Evolutionary conservation across 768 basidiomycete genomes (phyloP).

Genomic region (Lentinus brumalis): DNA sequence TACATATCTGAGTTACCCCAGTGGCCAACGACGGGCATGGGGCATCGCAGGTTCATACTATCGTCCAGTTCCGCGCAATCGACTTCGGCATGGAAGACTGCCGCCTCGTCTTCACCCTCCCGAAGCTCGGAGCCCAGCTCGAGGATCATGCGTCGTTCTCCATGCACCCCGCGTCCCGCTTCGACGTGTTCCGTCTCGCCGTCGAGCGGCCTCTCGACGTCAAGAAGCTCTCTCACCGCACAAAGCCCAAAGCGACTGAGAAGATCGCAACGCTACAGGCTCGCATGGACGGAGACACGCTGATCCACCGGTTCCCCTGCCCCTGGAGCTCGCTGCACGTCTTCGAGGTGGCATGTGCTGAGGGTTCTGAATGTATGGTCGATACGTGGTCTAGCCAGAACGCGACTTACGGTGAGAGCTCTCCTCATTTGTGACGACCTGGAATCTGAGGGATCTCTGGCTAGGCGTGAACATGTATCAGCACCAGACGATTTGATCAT

Average conservation of each 20-base stretch:
- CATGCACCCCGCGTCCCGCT: not conserved
- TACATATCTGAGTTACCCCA: too few species aligned
- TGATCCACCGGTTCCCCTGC: conserved; percentile 8
- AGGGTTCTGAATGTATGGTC: conserved; percentile 6
- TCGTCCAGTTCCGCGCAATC: conserved; percentile 18
- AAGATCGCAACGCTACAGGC: conserved; percentile 1
- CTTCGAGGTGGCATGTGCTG: conserved; percentile 15
- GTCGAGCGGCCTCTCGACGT: conserved; percentile 8
- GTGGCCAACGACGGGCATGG: too few species aligned
- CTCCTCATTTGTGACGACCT: too few species aligned
- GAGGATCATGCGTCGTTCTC: conserved; percentile 5
- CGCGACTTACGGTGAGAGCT: conserved; percentile 13
- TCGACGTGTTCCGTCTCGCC: conserved; percentile 13
- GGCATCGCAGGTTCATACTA: conserved; percentile 5
- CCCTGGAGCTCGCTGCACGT: conserved; percentile 11
- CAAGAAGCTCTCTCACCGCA: conserved; percentile 9
- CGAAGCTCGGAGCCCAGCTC: not conserved
- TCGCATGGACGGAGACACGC: conserved; percentile 4
- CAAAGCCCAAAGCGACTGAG: not conserved
- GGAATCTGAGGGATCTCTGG: not conserved
- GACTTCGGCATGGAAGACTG: conserved; percentile 22
- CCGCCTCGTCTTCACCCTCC: conserved; percentile 15
- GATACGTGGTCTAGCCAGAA: conserved; percentile 18
- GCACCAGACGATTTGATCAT: conserved; percentile 13
- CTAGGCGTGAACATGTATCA: conserved; percentile 11